Conservation (phyloP, 148 eudicot species). For the Polygonum aviculare region DNA sequence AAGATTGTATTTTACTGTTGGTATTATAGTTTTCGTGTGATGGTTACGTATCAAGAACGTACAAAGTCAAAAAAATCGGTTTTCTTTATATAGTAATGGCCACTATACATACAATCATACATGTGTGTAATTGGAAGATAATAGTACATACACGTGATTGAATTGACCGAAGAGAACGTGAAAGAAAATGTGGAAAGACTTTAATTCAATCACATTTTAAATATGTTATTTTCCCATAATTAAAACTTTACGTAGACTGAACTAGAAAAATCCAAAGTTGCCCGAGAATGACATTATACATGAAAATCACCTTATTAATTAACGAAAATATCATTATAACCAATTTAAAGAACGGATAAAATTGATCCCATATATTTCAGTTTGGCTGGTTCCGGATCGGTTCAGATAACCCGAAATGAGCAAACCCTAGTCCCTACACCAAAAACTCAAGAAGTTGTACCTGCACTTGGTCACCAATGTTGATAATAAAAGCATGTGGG, state of each 20-base stretch:
- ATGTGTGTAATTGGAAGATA: neutral
- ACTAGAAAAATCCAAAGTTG: too few species aligned
- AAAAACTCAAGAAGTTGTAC: conserved; percentile 17
- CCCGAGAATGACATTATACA: too few species aligned
- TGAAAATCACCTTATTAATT: too few species aligned
- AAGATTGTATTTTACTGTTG: too few species aligned
- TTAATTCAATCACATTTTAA: neutral
- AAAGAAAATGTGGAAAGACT: neutral
- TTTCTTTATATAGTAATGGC: neutral
- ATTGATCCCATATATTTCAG: neutral
- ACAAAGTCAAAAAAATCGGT: too few species aligned
- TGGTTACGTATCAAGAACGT: neutral
- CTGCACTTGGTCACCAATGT: conserved; percentile 90
- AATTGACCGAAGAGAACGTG: neutral
- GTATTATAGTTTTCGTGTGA: neutral
- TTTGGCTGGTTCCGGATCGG: neutral
- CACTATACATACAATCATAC: neutral
- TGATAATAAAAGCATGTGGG: conserved; percentile 72
- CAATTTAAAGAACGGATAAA: neutral
- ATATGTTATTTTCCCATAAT: neutral
- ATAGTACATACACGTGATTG: neutral
- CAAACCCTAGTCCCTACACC: neutral
- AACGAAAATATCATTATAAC: too few species aligned
- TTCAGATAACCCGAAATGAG: neutral
- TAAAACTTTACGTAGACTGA: too few species aligned